Evolutionary conservation across 73 alveolate species (phyloP).

Genomic region (Paramecium sexaurelia): DNA sequence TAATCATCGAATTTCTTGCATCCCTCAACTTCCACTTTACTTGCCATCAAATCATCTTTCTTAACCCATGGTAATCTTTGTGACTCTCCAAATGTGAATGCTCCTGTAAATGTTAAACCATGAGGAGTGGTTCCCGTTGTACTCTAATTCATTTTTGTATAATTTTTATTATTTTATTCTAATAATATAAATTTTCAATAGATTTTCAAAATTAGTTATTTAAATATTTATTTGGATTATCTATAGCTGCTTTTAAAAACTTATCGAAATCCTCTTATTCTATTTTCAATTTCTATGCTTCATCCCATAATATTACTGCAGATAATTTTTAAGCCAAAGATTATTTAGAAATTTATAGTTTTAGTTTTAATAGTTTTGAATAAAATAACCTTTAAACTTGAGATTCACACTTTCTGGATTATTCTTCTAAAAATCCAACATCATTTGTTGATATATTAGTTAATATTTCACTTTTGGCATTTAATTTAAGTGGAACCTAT

Average conservation of each 20-base stretch:
- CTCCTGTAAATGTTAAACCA: slow-evolving; percentile 46
- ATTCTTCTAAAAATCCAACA: not conserved
- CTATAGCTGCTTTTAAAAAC: not conserved
- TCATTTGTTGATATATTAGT: not conserved
- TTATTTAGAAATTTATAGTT: not conserved
- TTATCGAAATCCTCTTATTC: not conserved
- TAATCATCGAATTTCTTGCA: not conserved
- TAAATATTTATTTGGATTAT: not conserved
- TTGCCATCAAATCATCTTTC: not conserved
- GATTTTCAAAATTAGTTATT: not conserved
- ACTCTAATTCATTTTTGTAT: not conserved
- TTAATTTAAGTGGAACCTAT: not conserved
- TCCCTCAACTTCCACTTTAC: not conserved
- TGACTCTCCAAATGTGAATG: slow-evolving; percentile 26
- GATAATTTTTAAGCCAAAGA: not conserved
- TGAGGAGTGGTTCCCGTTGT: slow-evolving; percentile 31
- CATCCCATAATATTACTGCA: not conserved
- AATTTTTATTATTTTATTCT: not conserved
- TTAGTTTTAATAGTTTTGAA: not conserved
- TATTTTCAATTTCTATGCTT: not conserved
- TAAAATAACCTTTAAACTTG: not conserved
- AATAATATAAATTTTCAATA: not conserved
- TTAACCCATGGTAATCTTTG: slow-evolving; percentile 31
- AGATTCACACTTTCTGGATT: not conserved
- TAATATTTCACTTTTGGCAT: slow-evolving; percentile 1